Evolutionary conservation across 2,329 filamentous ascomycete species (phyloP).

Genomic region (Aspergillus sergii): DNA sequence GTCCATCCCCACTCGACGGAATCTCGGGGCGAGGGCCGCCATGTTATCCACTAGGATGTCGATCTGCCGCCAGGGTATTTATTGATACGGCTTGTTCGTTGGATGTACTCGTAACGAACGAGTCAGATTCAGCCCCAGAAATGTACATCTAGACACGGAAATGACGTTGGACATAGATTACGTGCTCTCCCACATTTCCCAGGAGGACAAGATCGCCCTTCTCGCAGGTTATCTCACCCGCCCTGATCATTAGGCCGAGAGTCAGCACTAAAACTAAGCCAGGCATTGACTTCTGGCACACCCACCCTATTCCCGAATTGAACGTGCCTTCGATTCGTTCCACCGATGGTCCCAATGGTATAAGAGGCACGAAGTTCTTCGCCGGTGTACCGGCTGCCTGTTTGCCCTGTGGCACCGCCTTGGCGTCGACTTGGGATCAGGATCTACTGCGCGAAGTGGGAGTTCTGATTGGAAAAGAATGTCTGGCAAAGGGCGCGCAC

Average conservation of each 20-base stretch:
- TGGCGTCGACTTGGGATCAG: slow-evolving; percentile 62
- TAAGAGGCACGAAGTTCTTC: slow-evolving; percentile 70
- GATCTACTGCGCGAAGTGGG: slow-evolving; percentile 60
- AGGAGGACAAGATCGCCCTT: slow-evolving; percentile 26
- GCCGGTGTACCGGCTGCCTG: slow-evolving; percentile 63
- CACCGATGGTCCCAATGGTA: slow-evolving; percentile 71
- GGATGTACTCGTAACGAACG: neutral
- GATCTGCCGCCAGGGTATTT: neutral
- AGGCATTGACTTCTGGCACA: slow-evolving; percentile 72
- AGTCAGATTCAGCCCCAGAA: neutral
- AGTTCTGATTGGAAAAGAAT: slow-evolving; percentile 67
- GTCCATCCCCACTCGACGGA: neutral
- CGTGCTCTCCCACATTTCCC: slow-evolving; percentile 21
- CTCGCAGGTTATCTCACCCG: slow-evolving; percentile 19
- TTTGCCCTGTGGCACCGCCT: slow-evolving; percentile 61
- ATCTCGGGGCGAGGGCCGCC: neutral
- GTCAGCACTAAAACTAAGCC: slow-evolving; percentile 2
- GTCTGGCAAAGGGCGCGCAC: slow-evolving; percentile 61
- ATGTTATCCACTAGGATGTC: neutral
- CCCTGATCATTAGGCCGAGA: neutral
- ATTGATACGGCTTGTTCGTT: neutral
- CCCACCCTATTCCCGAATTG: slow-evolving; percentile 61
- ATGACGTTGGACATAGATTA: slow-evolving; percentile 22
- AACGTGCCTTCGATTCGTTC: slow-evolving; percentile 66
- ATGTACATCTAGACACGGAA: neutral